phyloP scores from a whole-genome alignment of 2,329 filamentous ascomycete genomes.

The Drechslerella coelobrocha region DNA sequence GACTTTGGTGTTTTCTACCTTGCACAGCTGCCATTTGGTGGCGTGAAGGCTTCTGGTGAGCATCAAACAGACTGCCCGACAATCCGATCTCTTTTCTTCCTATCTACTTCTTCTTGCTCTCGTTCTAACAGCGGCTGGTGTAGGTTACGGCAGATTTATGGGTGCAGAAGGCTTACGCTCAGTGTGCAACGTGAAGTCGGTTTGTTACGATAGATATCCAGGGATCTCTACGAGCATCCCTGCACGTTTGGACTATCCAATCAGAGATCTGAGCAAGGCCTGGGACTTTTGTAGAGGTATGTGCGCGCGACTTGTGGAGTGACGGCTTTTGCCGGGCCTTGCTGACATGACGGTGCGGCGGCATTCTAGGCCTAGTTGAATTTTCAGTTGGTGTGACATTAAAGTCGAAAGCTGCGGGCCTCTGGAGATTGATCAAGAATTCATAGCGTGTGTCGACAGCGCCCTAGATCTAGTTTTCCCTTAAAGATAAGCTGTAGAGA shows the following conservation, averaged over 20 bases:
- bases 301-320: background rate
- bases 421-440: conserved; percentile 41
- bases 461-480: background rate
- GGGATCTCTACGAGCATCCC: conserved; percentile 78
- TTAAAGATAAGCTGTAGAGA: background rate
- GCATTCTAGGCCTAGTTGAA: conserved; percentile 31
- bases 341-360: background rate
- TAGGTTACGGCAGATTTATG: conserved; percentile 82
- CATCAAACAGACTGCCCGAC: conserved; percentile 50
- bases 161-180: conserved; percentile 85
- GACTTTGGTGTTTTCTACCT: conserved; percentile 95
- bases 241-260: conserved; percentile 78
- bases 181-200: conserved; percentile 84
- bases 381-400: conserved; percentile 39
- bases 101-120: background rate
- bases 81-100: background rate
- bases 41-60: conserved; percentile 75
- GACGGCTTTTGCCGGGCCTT: background rate
- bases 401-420: conserved; percentile 32
- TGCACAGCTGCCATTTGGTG: conserved; percentile 92
- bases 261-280: conserved; percentile 69
- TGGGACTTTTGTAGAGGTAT: conserved; percentile 67
- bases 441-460: conserved; percentile 10
- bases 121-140: background rate
- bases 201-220: conserved; percentile 76